Evolutionary conservation across 1,284 basidiomycete genomes (phyloP).

Genomic region (Ustilago xerochloae): DNA sequence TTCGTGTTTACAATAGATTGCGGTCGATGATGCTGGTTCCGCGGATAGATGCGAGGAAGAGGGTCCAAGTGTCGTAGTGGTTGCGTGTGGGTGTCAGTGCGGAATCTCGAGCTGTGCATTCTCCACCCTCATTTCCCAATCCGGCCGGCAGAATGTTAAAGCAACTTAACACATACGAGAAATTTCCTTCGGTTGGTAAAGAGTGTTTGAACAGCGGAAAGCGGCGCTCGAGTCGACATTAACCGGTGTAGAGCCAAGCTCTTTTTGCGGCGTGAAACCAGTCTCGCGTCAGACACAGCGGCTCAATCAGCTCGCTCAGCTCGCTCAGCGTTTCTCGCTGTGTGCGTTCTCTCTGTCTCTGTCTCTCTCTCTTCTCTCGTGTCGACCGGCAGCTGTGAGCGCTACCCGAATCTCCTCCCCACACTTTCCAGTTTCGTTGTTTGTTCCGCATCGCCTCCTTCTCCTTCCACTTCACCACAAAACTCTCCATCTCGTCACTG

Average conservation of each 20-base stretch:
- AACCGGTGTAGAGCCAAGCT: neutral
- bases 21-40: neutral
- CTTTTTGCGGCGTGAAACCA: conserved; percentile 1
- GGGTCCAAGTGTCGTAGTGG: neutral
- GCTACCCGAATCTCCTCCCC: conserved; percentile 8
- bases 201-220: too few relatives aligned
- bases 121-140: neutral
- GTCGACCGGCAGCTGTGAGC: neutral
- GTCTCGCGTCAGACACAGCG: neutral
- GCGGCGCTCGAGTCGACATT: neutral
- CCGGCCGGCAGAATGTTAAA: neutral
- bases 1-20: neutral
- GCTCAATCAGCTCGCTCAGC: neutral
- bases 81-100: conserved; percentile 1
- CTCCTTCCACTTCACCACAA: neutral
- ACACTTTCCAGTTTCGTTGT: neutral
- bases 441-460: neutral
- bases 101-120: neutral
- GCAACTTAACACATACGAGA: neutral
- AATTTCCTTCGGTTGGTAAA: neutral
- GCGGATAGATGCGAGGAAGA: conserved; percentile 2
- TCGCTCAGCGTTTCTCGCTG: neutral
- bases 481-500: neutral
- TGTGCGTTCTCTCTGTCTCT: neutral
- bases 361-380: neutral